Evolutionary conservation across 1,139 yeast species (phyloP), one percentile per base, ranked within the genome.

Genomic region (Scheffersomyces lignicola): DNA sequence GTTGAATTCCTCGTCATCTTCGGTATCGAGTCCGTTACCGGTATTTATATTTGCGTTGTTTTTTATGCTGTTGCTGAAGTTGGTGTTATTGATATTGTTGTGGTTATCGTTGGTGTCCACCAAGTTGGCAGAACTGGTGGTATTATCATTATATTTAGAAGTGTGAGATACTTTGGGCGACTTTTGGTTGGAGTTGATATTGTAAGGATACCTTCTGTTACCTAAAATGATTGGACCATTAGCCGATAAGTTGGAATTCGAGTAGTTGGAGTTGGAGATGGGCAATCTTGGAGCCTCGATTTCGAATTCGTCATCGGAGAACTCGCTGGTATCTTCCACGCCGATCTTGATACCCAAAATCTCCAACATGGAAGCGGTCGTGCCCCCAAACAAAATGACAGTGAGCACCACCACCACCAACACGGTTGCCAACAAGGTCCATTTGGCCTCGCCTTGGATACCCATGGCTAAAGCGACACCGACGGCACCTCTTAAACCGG

Each of bases 381-480:
- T 94, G 32, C 99, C 98, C 36, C 99, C 99, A 60, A 94, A 94
- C 24, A 94, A 76, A 42, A 94, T 90, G 21, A 94, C 98, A 0
- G 99, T 92, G 30, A 94, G 69, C 21, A 94, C 98, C 12, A 94
- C 99, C 18, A 92, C 97, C 10, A 94, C 97, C 35, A 94, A 67
- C 1, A 94, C 97, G 0, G 98, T 94, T 1, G 98, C 98, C 39
- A 92, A 66, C 35, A 94, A 64, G 0, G 96, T 82, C 60, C 85
- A 83, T 45, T 92, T 94, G 36, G 88, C 83, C 54, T 90, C 97
- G 41, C 98, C 98, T 60, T 87, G 95, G 33, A 94, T 68, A 2
- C 98, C 98, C 80, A 95, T 90, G 0, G 98, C 98, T 51, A 94
- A 73, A 0, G 98, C 99, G 3, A 94, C 99, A 46, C 99, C 99